Evolutionary conservation across 495 filamentous ascomycete species (phyloP).

Genomic region (Pseudevernia furfuracea): DNA sequence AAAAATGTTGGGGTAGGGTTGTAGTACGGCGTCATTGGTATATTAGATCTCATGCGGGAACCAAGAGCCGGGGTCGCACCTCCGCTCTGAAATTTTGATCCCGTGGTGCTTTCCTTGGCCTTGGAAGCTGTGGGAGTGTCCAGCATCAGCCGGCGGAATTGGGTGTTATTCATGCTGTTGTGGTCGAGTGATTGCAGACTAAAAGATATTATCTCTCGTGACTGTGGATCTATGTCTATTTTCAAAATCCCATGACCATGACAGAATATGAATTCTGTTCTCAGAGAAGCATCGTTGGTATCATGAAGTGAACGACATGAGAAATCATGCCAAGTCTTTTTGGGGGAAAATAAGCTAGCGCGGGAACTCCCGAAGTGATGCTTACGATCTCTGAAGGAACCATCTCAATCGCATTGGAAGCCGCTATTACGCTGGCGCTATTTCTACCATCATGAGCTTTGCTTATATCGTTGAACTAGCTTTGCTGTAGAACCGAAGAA

Average conservation of each 20-base stretch:
- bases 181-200: not conserved
- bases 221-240: not conserved
- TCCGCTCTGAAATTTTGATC: slow-evolving; percentile 6
- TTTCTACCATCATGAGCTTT: not conserved
- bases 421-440: not conserved
- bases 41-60: slow-evolving; percentile 60
- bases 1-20: not conserved
- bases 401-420: not conserved
- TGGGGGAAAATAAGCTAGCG: not conserved
- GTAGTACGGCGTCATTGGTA: slow-evolving; percentile 78
- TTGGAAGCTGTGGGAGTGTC: slow-evolving; percentile 35
- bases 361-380: not conserved
- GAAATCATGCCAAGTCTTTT: not conserved
- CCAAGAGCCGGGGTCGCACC: slow-evolving; percentile 35
- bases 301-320: not conserved
- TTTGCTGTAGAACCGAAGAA: not conserved
- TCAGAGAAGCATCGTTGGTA: not conserved
- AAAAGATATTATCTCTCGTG: not conserved
- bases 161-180: slow-evolving; percentile 79
- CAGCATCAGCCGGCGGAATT: slow-evolving; percentile 83
- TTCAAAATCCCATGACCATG: not conserved
- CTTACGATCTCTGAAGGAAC: no score
- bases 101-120: slow-evolving; percentile 23
- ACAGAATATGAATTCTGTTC: not conserved
- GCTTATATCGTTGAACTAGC: not conserved